A percentile compares a stretch with the other conserved stretches of the same genome.
phyloP scores from a whole-genome alignment of 495 filamentous ascomycete genomes.

The Daldinia childiae region DNA sequence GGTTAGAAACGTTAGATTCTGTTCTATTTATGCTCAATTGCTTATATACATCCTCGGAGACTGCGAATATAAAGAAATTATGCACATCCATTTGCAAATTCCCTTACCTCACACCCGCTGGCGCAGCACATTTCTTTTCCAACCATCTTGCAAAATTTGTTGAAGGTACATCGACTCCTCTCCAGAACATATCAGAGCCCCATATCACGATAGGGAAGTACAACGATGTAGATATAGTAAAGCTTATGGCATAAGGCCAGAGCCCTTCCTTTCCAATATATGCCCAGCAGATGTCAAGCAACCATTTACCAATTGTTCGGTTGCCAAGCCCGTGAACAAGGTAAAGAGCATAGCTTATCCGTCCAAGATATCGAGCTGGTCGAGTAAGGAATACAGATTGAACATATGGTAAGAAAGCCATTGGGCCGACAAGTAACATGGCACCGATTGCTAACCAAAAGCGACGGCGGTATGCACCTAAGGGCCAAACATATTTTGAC shows the following conservation, averaged over 20 bases:
- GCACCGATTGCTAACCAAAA: conserved; percentile 57
- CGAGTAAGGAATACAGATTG: conserved; percentile 62
- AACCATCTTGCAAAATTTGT: conserved; percentile 65
- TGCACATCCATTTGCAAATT: background rate
- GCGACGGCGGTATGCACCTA: conserved; percentile 41
- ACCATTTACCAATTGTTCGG: conserved; percentile 60
- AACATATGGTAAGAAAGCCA: conserved; percentile 60
- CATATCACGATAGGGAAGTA: conserved; percentile 62
- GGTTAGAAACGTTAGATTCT: too few relatives aligned
- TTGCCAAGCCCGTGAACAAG: conserved; percentile 66
- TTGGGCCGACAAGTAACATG: conserved; percentile 60
- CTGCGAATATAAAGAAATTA: background rate
- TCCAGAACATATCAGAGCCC: conserved; percentile 68
- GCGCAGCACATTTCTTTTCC: conserved; percentile 50
- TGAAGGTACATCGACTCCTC: conserved; percentile 63
- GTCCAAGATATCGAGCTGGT: conserved; percentile 64
- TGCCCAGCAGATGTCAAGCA: conserved; percentile 63
- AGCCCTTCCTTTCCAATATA: conserved; percentile 62
- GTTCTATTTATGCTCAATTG: too few relatives aligned
- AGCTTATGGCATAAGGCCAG: conserved; percentile 59
- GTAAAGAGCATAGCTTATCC: conserved; percentile 67
- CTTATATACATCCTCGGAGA: background rate
- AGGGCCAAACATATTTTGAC: conserved; percentile 49
- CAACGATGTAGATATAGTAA: conserved; percentile 58
- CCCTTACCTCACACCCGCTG: conserved; percentile 12